phyloP scores from a whole-genome alignment of 108 stramenopile species.

The Skeletonema potamos region DNA sequence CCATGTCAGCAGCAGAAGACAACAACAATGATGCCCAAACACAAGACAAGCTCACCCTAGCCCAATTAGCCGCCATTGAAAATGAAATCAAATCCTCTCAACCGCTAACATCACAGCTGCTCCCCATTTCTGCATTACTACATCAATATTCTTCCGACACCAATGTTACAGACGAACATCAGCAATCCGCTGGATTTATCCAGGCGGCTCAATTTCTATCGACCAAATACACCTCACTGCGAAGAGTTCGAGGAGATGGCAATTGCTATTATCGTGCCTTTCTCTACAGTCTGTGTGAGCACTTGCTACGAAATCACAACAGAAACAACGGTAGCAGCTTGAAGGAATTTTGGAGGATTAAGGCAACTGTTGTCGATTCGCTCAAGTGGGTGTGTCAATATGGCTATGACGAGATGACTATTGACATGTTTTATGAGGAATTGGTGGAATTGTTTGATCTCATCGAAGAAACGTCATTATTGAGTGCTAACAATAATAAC shows the following conservation, averaged over 20 bases:
- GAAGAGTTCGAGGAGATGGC: constrained; percentile 90
- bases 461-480: constrained; percentile 25
- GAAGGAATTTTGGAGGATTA: constrained; percentile 28
- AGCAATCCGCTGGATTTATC: constrained; percentile 39
- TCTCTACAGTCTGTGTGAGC: constrained; percentile 79
- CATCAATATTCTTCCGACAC: constrained; percentile 14
- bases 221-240: constrained; percentile 54
- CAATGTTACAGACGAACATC: constrained; percentile 12
- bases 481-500: not conserved
- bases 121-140: constrained; percentile 41
- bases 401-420: constrained; percentile 71
- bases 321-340: not conserved
- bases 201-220: constrained; percentile 44
- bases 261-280: constrained; percentile 96
- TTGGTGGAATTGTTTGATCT: constrained; percentile 61
- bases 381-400: constrained; percentile 46
- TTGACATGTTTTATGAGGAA: constrained; percentile 78
- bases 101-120: constrained; percentile 61
- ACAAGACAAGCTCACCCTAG: constrained; percentile 47
- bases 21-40: not conserved
- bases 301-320: constrained; percentile 26
- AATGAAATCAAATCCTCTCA: constrained; percentile 62
- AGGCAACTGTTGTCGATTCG: constrained; percentile 10
- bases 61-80: constrained; percentile 72
- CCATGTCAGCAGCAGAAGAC: not conserved